Conservation (phyloP, 2,329 filamentous ascomycete species). For the Sphaerulina vaccinii region DNA sequence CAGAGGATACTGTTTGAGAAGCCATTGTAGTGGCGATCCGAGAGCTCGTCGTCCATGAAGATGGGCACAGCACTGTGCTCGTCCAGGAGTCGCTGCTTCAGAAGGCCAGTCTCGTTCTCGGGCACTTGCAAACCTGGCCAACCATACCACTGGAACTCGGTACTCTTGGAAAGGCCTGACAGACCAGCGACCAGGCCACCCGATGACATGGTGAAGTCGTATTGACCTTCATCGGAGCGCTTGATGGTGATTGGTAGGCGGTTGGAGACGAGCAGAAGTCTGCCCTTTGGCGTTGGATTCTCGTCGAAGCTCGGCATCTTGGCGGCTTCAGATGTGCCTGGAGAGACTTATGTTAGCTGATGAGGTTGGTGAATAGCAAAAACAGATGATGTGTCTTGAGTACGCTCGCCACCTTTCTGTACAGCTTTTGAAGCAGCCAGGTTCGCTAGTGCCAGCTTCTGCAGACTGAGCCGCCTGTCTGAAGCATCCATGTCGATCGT, state of each 20-base stretch:
- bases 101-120: conserved; percentile 70
- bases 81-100: conserved; percentile 76
- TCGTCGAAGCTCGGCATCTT: conserved; percentile 38
- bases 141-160: conserved; percentile 96
- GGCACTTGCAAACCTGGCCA: conserved; percentile 95
- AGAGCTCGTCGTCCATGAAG: conserved; percentile 89
- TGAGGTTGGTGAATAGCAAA: not conserved
- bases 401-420: conserved; percentile 7
- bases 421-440: not conserved
- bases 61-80: conserved; percentile 89
- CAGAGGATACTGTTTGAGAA: conserved; percentile 98
- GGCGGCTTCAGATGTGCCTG: conserved; percentile 5
- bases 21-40: conserved; percentile 95
- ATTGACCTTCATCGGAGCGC: conserved; percentile 84
- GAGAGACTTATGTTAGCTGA: conserved; percentile 9
- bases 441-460: conserved; percentile 1
- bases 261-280: conserved; percentile 86
- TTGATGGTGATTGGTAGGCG: conserved; percentile 96
- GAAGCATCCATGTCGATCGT: not conserved
- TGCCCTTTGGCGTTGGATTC: conserved; percentile 40
- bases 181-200: conserved; percentile 92
- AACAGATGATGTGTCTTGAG: conserved; percentile 1
- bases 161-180: conserved; percentile 86
- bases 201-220: conserved; percentile 94
- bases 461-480: conserved; percentile 1